phyloP scores from a whole-genome alignment of 306 rosid species.

The Malus orientalis region DNA sequence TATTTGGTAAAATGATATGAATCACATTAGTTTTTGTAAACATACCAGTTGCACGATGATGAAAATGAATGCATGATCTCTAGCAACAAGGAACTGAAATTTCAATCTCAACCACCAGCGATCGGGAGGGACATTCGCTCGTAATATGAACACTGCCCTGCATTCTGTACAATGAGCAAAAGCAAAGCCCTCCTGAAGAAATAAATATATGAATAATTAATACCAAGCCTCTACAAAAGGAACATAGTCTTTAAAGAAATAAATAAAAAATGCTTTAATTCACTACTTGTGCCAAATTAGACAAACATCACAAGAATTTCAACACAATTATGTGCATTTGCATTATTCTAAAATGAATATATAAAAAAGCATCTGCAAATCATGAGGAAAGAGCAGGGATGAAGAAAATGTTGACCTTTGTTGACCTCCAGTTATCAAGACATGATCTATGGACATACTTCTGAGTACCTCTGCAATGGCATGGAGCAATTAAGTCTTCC shows the following conservation, averaged over 20 bases:
- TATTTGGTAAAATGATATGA: neutral
- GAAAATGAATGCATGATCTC: constrained; percentile 95
- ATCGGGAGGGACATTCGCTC: constrained; percentile 87
- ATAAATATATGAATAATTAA: constrained; percentile 15
- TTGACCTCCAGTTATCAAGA: constrained; percentile 98
- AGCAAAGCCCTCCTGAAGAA: constrained; percentile 88
- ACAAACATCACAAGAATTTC: neutral
- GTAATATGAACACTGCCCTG: constrained; percentile 76
- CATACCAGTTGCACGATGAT: constrained; percentile 87
- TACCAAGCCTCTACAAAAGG: constrained; percentile 3
- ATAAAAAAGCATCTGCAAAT: neutral
- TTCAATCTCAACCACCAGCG: constrained; percentile 98
- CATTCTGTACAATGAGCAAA: constrained; percentile 98
- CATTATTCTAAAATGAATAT: constrained; percentile 2
- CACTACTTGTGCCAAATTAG: neutral
- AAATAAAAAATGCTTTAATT: neutral
- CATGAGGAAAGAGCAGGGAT: neutral
- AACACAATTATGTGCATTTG: neutral
- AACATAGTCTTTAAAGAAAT: neutral
- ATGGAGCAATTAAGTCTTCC: constrained; percentile 90
- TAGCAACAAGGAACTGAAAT: constrained; percentile 93
- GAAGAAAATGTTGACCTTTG: constrained; percentile 49
- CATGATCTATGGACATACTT: constrained; percentile 90
- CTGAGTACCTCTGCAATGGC: constrained; percentile 98
- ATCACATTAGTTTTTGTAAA: neutral